These are phyloP conservation scores for Cryptococcus sp. DNA, from an alignment of 1,284 basidiomycete species.

Conservation along the genomic window DNA sequence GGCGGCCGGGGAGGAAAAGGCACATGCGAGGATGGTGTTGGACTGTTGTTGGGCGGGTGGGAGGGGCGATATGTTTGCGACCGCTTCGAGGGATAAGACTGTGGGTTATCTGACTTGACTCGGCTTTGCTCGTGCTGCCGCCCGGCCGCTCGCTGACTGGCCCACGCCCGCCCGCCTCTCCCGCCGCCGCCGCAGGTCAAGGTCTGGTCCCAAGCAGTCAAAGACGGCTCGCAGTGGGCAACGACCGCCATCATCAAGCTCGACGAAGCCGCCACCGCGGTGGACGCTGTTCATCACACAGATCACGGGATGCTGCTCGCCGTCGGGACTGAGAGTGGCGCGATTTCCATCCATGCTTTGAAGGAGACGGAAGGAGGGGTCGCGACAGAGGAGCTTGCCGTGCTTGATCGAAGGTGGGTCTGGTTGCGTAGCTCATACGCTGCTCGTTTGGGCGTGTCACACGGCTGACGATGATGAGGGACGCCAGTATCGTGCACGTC, in stretches of 20 bases:
- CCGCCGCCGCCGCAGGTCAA: conserved; percentile 26
- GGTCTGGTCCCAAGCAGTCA: conserved; percentile 28
- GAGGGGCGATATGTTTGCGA: conserved; percentile 70
- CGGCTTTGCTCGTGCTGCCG: too few relatives aligned
- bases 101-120: conserved; percentile 52
- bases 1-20: conserved; percentile 65
- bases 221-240: conserved; percentile 18
- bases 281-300: conserved; percentile 25
- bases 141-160: neutral
- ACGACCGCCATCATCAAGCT: conserved; percentile 41
- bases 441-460: too few relatives aligned
- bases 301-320: conserved; percentile 36
- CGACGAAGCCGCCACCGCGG: conserved; percentile 46
- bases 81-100: conserved; percentile 94
- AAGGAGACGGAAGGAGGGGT: conserved; percentile 2
- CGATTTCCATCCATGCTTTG: conserved; percentile 35
- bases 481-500: conserved; percentile 43
- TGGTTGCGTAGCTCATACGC: neutral
- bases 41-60: conserved; percentile 80
- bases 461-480: conserved; percentile 1
- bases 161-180: neutral
- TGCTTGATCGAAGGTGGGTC: conserved; percentile 23
- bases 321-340: conserved; percentile 49
- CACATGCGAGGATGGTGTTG: conserved; percentile 92
- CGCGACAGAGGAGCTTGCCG: conserved; percentile 9